A percentile compares a stretch with the other conserved stretches of the same genome.
phyloP scores from a whole-genome alignment of 768 basidiomycete genomes.

The Suillus hirtellus region DNA sequence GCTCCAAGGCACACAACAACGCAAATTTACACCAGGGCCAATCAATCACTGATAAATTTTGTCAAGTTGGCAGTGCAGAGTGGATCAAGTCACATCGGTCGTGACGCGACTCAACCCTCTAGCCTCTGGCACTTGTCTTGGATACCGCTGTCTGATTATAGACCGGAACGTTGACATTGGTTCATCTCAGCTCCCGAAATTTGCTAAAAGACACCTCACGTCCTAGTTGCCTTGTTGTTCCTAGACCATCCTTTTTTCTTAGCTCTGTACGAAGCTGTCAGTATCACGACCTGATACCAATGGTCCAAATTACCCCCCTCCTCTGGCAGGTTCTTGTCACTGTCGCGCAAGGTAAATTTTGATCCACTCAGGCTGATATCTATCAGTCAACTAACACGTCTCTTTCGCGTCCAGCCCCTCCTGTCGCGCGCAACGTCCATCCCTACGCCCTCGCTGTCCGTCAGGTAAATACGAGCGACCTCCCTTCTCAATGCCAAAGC shows the following conservation, averaged over 20 bases:
- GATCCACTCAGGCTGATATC: too few relatives aligned
- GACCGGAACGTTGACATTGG: not conserved
- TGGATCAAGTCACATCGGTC: not conserved
- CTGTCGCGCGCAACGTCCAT: not conserved
- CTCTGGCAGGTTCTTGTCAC: conserved; percentile 13
- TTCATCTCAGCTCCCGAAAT: not conserved
- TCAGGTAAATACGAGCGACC: conserved; percentile 15
- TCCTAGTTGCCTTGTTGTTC: not conserved
- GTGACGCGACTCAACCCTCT: not conserved
- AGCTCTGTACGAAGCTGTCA: not conserved
- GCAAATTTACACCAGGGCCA: not conserved
- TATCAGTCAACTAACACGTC: not conserved
- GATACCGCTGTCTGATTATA: not conserved
- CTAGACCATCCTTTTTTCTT: not conserved
- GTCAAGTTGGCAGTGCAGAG: not conserved
- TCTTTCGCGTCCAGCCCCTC: not conserved
- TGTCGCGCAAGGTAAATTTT: conserved; percentile 17
- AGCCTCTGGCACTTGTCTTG: not conserved
- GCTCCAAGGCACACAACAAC: not conserved
- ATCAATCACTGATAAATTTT: not conserved
- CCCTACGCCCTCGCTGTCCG: conserved; percentile 21
- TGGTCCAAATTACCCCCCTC: conserved; percentile 26
- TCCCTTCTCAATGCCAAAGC: conserved; percentile 23
- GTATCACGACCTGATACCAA: conserved; percentile 5
- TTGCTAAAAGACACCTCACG: conserved; percentile 1